Evolutionary conservation across 2,329 filamentous ascomycete species (phyloP).

Genomic region (Aspergillus novoparasiticus): DNA sequence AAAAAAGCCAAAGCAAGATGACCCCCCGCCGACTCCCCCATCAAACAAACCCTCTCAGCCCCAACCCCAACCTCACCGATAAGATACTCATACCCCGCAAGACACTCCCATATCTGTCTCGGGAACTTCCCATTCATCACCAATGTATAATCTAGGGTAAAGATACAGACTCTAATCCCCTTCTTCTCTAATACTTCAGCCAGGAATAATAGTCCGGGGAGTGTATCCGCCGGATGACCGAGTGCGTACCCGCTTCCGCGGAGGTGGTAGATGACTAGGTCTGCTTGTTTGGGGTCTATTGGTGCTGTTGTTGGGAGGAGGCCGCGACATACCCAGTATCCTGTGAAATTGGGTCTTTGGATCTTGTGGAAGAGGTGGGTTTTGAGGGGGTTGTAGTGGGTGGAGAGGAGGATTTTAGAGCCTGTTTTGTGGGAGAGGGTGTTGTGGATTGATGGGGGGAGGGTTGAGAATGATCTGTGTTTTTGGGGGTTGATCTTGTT

Average conservation of each 20-base stretch:
- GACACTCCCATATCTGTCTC: constrained; percentile 68
- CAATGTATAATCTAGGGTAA: constrained; percentile 77
- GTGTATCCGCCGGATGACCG: constrained; percentile 18
- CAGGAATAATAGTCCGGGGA: constrained; percentile 21
- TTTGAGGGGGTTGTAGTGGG: constrained; percentile 15
- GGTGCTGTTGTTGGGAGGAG: constrained; percentile 1
- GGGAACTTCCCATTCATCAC: constrained; percentile 74
- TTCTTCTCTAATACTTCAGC: constrained; percentile 19
- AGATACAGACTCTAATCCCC: constrained; percentile 69
- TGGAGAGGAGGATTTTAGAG: constrained; percentile 7
- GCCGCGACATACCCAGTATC: constrained; percentile 21
- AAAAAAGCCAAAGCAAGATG: constrained; percentile 16
- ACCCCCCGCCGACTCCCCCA: constrained; percentile 19
- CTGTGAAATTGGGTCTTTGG: constrained; percentile 5
- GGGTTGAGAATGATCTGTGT: not conserved
- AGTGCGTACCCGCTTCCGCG: constrained; percentile 26
- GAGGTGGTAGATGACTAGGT: constrained; percentile 23
- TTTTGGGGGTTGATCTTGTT: not conserved
- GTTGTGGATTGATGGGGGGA: constrained; percentile 13
- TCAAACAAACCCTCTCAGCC: constrained; percentile 11
- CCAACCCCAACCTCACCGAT: constrained; percentile 6
- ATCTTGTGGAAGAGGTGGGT: constrained; percentile 15
- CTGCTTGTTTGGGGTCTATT: constrained; percentile 14
- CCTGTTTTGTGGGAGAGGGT: constrained; percentile 9
- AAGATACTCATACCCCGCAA: constrained; percentile 64